These are phyloP conservation scores for Fraxinus paxiana DNA, from an alignment of 305 asterid species.

Conservation along the genomic window DNA sequence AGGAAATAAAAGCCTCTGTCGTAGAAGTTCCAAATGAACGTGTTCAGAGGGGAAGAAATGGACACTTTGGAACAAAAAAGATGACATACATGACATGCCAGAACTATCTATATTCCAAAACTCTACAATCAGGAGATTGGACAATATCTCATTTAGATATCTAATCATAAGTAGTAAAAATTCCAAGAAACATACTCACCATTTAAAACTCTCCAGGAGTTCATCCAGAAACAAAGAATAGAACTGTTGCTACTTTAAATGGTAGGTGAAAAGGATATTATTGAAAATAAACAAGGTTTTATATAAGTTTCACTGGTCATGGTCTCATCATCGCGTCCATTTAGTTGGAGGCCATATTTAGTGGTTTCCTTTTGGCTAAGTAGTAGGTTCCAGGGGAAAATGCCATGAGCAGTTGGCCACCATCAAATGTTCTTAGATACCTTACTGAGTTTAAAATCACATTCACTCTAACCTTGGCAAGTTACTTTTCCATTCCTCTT, in stretches of 20 bases:
- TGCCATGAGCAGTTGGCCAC: not conserved
- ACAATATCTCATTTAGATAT: not conserved
- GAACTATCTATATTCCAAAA: not conserved
- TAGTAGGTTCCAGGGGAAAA: not conserved
- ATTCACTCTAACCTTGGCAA: not conserved
- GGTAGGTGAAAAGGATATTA: not conserved
- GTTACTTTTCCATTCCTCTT: not conserved
- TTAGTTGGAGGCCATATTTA: not conserved
- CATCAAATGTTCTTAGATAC: not conserved
- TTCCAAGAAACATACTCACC: not conserved
- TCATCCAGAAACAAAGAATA: not conserved
- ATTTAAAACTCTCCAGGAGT: not conserved
- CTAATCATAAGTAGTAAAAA: not conserved
- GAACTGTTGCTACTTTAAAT: not conserved
- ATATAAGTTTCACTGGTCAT: not conserved
- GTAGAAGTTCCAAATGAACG: not conserved
- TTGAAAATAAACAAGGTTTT: not conserved
- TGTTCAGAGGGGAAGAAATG: not conserved
- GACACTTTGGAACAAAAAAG: not conserved
- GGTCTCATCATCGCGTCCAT: not conserved
- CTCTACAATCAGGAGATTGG: not conserved
- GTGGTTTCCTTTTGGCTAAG: not conserved
- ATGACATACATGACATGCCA: not conserved
- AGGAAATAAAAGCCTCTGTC: not conserved
- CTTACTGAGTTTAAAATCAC: not conserved